Evolutionary conservation across 75 land plant species (phyloP), one percentile per base, ranked within the genome.

Genomic region (Larix kaempferi): DNA sequence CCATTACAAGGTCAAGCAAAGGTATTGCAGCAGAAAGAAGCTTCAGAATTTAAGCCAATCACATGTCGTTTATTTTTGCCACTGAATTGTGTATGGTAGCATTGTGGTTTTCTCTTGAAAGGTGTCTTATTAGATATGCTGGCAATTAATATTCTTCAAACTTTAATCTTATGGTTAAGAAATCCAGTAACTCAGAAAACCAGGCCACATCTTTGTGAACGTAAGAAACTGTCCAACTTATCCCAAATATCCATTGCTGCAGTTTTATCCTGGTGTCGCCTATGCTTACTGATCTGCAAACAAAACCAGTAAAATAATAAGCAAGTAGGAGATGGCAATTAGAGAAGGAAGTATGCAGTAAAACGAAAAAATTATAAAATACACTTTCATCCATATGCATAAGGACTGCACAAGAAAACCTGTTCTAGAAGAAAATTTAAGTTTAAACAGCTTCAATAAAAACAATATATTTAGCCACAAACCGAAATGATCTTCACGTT

Each of bases 401-500:
- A 35, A 10, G 35, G 44, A 26, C 22, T 37, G 17, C 49, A 37
- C 44, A 39, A 8, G 22, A 69, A 21, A 21, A 17, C 71, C 23
- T 16, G 37, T 21, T 33, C 35, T 21, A 72, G 13, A 72, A 72
- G 19, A 72, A 49, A 72, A n/a, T 72, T n/a, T 44, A 72, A 41
- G 55, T 2, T 41, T 44, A 72, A 72, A 72, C 16, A 37, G 26
- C 8, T 39, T n/a, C n/a, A 3, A 44, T 39, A 23, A 71, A 49
- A 73, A 35, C 8, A n/a, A n/a, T 37, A 73, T 13, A 73, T 25
- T 55, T 25, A 73, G 12, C 33, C 17, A 58, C 73, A 58, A 15
- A 87, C 89, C 76, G 80, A 80, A 59, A 87, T 84, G 44, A 87
- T 87, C 71, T 81, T 87, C 33, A 87, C 89, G 59, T 87, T 87